Conservation (phyloP, 805 yeast genomes). For the Candida namnaoensis region DNA sequence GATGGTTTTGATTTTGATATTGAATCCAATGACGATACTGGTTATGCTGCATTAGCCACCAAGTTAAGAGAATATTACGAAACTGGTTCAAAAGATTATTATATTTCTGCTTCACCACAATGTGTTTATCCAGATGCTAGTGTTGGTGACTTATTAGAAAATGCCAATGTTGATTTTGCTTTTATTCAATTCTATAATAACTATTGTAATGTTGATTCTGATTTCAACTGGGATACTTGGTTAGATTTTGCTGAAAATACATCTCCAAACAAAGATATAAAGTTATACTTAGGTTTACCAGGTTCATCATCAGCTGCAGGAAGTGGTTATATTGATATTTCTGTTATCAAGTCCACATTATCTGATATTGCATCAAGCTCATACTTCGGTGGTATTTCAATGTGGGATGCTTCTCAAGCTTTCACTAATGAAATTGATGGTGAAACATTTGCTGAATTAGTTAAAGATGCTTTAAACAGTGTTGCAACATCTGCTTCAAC, state of each 20-base stretch:
- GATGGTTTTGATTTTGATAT: slow-evolving; percentile 95
- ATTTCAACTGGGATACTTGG: slow-evolving; percentile 75
- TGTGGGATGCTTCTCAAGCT: slow-evolving; percentile 90
- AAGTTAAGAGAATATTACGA: slow-evolving; percentile 44
- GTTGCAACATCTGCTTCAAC: slow-evolving; percentile 10
- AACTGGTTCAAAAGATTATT: slow-evolving; percentile 50
- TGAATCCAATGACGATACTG: slow-evolving; percentile 54
- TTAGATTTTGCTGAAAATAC: slow-evolving; percentile 43
- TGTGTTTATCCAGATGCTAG: slow-evolving; percentile 80
- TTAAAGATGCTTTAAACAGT: slow-evolving; percentile 32
- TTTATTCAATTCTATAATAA: slow-evolving; percentile 90
- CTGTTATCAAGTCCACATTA: slow-evolving; percentile 33
- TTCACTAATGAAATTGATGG: slow-evolving; percentile 37
- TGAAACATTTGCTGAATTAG: slow-evolving; percentile 28
- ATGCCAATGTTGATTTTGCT: slow-evolving; percentile 66
- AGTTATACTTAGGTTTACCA: slow-evolving; percentile 70
- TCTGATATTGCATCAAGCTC: slow-evolving; percentile 66
- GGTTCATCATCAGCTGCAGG: slow-evolving; percentile 52
- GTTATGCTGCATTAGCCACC: slow-evolving; percentile 58
- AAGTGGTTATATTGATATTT: slow-evolving; percentile 46
- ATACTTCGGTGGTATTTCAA: slow-evolving; percentile 78
- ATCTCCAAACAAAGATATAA: slow-evolving; percentile 62
- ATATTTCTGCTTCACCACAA: slow-evolving; percentile 87
- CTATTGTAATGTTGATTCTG: slow-evolving; percentile 46
- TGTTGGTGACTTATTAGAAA: slow-evolving; percentile 48